Base-by-base conservation (phyloP, 2,329 filamentous ascomycete genomes). In the Biscogniauxia marginata region DNA sequence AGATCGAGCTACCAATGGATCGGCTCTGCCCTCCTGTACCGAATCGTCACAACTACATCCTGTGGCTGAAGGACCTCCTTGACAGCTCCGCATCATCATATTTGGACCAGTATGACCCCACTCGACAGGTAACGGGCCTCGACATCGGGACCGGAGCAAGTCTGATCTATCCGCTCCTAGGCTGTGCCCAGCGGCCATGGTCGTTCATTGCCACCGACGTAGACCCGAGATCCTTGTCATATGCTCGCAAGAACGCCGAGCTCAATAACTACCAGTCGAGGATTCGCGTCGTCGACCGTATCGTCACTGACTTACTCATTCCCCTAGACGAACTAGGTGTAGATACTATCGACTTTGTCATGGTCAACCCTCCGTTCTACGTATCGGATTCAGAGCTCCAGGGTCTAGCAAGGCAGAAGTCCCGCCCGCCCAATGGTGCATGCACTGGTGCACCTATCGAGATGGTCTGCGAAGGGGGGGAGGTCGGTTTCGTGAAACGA, bases 341-440 rank as follows among this genome's bases (percentile, higher is more conserved):
- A 4, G 69, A 75, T 7, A 67, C 60, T 3, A 78, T 96, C 46
- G 87, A 93, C 69, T 97, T 98, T 70, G 86, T 84, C 56, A 96
- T 98, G 86, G 93, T 89, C 61, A 99, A 99, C 64, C 95, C 95
- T 0, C 95, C 95, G 0, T 99, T 99, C 75, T 98, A 97, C 76
- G 73, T 79, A n/a, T 92, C 90, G 0, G 75, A 82, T 3, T 73
- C 80, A 4, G 91, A 96, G 50, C 83, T 97, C 73, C 63, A 81
- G 3, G 74, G 77, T 3, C 88, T 87, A 1, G 88, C 90, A 0
- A 71, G 77, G 16, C 73, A 80, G 39, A 96, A 97, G 71, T 74
- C 80, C 3, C 79, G 81, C 0, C 85, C 85, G 0, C 89, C 93
- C 0, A 84, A 84, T 54, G 88, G 89, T 0, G 86, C 88, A 49